phyloP scores from a whole-genome alignment of 1,284 basidiomycete genomes.

The Baeospora myosura region DNA sequence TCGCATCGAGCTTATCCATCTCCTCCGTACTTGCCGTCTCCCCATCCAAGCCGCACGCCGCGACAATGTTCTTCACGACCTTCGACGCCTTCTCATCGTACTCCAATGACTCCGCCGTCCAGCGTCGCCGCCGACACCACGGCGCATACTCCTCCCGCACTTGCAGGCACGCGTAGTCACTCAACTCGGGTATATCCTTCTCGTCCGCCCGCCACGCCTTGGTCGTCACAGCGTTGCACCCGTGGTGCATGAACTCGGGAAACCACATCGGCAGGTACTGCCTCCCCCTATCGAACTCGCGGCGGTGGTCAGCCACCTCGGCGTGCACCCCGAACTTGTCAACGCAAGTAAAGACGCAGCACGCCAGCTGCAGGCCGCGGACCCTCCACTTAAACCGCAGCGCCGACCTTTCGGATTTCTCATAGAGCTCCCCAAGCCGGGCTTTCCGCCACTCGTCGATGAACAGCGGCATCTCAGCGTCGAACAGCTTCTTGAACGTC shows the following conservation, averaged over 20 bases:
- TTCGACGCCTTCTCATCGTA: constrained; percentile 24
- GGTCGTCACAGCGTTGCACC: constrained; percentile 20
- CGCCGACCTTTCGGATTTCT: neutral
- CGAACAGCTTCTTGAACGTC: constrained; percentile 5
- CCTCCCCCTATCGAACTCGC: constrained; percentile 12
- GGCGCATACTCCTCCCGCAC: neutral
- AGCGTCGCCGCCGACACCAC: constrained; percentile 13
- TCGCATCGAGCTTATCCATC: constrained; percentile 25
- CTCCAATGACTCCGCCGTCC: constrained; percentile 17
- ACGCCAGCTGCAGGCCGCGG: constrained; percentile 12
- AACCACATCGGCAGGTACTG: constrained; percentile 8
- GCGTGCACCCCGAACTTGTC: constrained; percentile 5
- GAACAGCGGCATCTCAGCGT: constrained; percentile 7
- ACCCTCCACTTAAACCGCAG: neutral
- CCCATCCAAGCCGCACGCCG: constrained; percentile 21
- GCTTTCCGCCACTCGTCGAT: constrained; percentile 12
- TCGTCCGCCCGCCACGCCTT: neutral
- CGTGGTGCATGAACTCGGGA: constrained; percentile 27
- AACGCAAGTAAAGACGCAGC: constrained; percentile 16
- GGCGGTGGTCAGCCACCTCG: constrained; percentile 5
- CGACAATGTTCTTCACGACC: constrained; percentile 21
- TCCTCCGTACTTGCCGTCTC: constrained; percentile 16
- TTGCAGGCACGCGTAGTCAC: neutral
- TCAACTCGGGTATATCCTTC: constrained; percentile 2
- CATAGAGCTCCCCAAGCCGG: constrained; percentile 5